Conservation (phyloP, 352 stramenopile genomes). For the Peronospora belbahrii region DNA sequence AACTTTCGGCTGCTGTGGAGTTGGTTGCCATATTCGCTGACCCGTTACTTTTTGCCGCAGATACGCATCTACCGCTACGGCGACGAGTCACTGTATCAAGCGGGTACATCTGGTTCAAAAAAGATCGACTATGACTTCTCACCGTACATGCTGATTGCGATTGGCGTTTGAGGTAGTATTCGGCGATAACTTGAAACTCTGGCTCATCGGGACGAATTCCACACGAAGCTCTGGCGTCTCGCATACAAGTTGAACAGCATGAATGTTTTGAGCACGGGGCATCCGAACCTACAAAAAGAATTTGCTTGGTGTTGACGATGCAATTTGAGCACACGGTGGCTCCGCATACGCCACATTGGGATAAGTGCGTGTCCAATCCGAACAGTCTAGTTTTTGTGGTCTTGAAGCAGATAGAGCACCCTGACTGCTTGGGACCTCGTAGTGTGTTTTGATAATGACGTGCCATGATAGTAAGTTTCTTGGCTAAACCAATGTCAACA, state of each 20-base stretch:
- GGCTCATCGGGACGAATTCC: conserved; percentile 11
- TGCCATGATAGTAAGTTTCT: conserved; percentile 41
- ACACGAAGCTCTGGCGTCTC: conserved; percentile 18
- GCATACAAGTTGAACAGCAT: conserved; percentile 31
- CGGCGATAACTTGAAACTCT: conserved; percentile 25
- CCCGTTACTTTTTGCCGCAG: conserved; percentile 1
- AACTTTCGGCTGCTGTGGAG: conserved; percentile 18
- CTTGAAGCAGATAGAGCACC: conserved; percentile 26
- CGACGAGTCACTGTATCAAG: conserved; percentile 15
- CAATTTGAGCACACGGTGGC: conserved; percentile 26
- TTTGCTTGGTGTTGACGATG: conserved; percentile 19
- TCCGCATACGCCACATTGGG: conserved; percentile 21
- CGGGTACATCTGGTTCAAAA: conserved; percentile 1
- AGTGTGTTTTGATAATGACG: conserved; percentile 7
- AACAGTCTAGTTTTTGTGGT: conserved; percentile 11
- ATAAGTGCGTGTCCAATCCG: conserved; percentile 13
- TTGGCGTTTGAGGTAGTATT: conserved; percentile 11
- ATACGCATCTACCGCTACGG: neutral
- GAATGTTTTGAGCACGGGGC: conserved; percentile 10
- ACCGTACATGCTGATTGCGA: neutral
- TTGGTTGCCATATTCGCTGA: conserved; percentile 14
- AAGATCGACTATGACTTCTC: conserved; percentile 2
- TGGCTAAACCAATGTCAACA: conserved; percentile 31
- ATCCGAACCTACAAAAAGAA: conserved; percentile 18
- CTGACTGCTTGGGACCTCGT: conserved; percentile 1